phyloP scores from a whole-genome alignment of 768 basidiomycete species.

The Suillus spraguei region DNA sequence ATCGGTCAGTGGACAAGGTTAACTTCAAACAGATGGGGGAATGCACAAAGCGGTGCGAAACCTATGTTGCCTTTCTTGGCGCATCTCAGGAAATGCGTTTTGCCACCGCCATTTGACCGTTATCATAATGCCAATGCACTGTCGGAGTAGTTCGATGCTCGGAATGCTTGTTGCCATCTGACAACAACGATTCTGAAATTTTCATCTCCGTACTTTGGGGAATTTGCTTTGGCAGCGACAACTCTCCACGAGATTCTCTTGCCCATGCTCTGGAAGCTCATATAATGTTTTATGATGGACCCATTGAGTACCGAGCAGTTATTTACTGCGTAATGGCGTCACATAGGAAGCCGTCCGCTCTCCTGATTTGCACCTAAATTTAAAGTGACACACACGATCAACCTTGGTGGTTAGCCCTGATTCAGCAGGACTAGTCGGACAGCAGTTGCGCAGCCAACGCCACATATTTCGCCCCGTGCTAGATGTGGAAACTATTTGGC shows the following conservation, averaged over 20 bases:
- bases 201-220: constrained; percentile 5
- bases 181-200: neutral
- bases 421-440: constrained; percentile 10
- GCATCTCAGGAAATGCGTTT: constrained; percentile 3
- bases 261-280: neutral
- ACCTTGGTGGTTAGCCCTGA: neutral
- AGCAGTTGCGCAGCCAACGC: constrained; percentile 1
- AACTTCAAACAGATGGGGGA: constrained; percentile 29
- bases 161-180: constrained; percentile 4
- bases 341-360: neutral
- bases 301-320: too few relatives aligned
- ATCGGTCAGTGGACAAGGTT: constrained; percentile 35
- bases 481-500: constrained; percentile 8
- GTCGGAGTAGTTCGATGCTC: constrained; percentile 5
- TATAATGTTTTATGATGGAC: neutral
- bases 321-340: neutral
- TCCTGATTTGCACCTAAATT: constrained; percentile 3
- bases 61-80: constrained; percentile 7
- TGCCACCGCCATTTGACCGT: constrained; percentile 6
- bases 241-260: neutral
- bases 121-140: constrained; percentile 4
- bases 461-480: constrained; percentile 14
- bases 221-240: neutral
- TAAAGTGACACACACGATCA: neutral
- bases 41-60: constrained; percentile 14